A percentile compares a stretch with the other conserved stretches of the same genome.
Evolutionary conservation across 331 rosid genomes (phyloP).

Genomic region (Quercus lobata): DNA sequence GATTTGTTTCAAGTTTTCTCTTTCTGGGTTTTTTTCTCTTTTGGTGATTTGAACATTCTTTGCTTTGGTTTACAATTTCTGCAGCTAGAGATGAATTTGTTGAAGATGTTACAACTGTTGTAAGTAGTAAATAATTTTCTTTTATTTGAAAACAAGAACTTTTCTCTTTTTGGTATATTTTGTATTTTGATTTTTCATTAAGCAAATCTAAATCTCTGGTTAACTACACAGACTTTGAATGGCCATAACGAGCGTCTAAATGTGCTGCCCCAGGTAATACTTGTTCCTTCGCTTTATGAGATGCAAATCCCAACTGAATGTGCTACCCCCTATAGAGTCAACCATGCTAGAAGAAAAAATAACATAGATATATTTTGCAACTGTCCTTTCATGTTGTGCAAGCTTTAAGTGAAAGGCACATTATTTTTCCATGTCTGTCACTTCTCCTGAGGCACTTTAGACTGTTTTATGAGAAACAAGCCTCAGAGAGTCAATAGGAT

Average conservation of each 20-base stretch:
- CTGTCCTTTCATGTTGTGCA: no score
- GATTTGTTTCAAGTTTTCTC: neutral
- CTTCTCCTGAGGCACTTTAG: no score
- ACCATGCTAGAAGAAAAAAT: neutral
- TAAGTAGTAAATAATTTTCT: slow-evolving; percentile 34
- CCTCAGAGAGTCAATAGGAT: no score
- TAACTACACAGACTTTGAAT: slow-evolving; percentile 44
- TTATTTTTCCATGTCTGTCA: no score
- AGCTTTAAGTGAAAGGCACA: no score
- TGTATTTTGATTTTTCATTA: neutral
- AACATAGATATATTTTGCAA: no score
- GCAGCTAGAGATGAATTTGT: slow-evolving; percentile 56
- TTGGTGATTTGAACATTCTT: neutral
- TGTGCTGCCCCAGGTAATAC: slow-evolving; percentile 68
- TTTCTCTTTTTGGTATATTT: neutral
- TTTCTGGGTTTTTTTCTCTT: neutral
- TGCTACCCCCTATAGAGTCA: no score
- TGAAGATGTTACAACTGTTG: slow-evolving; percentile 63
- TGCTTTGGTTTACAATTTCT: neutral
- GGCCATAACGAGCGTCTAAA: slow-evolving; percentile 57
- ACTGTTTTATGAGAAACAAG: no score
- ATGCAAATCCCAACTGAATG: no score
- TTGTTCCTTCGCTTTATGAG: neutral
- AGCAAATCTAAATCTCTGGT: slow-evolving; percentile 10
- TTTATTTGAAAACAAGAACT: neutral